Evolutionary conservation across 1,139 yeast genomes (phyloP).

Genomic region (Sugiyamaella japonica): DNA sequence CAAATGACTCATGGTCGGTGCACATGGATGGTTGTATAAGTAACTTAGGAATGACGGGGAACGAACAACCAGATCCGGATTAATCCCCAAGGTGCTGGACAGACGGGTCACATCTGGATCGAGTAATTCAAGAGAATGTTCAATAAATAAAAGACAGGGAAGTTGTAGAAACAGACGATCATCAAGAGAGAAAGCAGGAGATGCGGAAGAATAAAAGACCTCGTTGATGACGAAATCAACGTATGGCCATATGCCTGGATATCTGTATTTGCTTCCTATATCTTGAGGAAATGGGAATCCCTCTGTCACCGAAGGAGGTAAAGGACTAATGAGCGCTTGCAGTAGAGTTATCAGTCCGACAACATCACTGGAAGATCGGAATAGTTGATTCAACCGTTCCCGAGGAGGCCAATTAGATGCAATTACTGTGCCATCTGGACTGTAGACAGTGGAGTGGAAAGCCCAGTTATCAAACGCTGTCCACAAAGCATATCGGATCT

Average conservation of each 20-base stretch:
- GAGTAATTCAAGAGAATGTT: slow-evolving; percentile 55
- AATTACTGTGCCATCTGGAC: slow-evolving; percentile 34
- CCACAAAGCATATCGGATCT: slow-evolving; percentile 63
- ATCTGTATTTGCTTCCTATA: slow-evolving; percentile 61
- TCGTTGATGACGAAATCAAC: slow-evolving; percentile 69
- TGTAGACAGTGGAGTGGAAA: slow-evolving; percentile 43
- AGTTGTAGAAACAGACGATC: slow-evolving; percentile 54
- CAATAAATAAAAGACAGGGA: slow-evolving; percentile 53
- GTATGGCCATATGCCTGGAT: slow-evolving; percentile 75
- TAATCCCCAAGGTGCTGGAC: slow-evolving; percentile 36
- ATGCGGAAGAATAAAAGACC: slow-evolving; percentile 52
- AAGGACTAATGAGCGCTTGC: slow-evolving; percentile 41
- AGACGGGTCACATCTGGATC: slow-evolving; percentile 63
- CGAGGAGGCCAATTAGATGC: slow-evolving; percentile 31
- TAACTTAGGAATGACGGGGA: slow-evolving; percentile 43
- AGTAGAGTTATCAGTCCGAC: slow-evolving; percentile 61
- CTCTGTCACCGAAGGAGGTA: slow-evolving; percentile 26
- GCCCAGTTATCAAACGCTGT: slow-evolving; percentile 70
- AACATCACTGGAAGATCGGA: slow-evolving; percentile 44
- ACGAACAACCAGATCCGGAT: slow-evolving; percentile 52
- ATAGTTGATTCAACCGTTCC: slow-evolving; percentile 36
- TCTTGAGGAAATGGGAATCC: slow-evolving; percentile 59
- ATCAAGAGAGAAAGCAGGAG: slow-evolving; percentile 36
- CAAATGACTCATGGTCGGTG: slow-evolving; percentile 60
- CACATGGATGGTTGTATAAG: slow-evolving; percentile 63